Evolutionary conservation across 2,329 filamentous ascomycete genomes (phyloP), one percentile per base, ranked within the genome.

Genomic region (Daldinia sp.): DNA sequence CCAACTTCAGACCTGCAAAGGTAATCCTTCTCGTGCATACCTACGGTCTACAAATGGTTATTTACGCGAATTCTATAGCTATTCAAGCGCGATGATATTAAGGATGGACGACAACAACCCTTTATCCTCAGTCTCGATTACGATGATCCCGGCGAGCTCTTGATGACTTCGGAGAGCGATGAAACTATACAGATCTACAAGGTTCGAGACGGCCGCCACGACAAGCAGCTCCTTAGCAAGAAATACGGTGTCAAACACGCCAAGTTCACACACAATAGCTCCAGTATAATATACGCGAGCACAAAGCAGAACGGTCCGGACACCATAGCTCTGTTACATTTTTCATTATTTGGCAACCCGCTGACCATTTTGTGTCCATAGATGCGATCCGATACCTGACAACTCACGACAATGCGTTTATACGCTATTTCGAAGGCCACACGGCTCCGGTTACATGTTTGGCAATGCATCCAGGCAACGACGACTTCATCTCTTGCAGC

Each of bases 231-330:
- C 53, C 90, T 97, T 58, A 97, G 93, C 82, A 97, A 98, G 78
- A 99, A 99, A 79, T 99, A 99, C 76, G 96, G 96, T 67, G 94
- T 93, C 18, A 96, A 97, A 78, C 87, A 98, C 63, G 96, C 96
- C 41, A 92, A 93, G 74, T 99, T 98, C 80, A 97, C 95, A 0
- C 96, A 98, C 78, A 92, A 95, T 68, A 90, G 90, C 72, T 93
- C 93, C 23, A 94, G 93, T 78, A 93, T 99, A 77, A 90, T 99
- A 67, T 98, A 98, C 77, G 94, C 96, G 58, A 97, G 93, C 78
- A 99, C 96, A 12, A 98, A 97, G 78, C 90, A 97, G 74, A 97
- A 99, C 77, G 88, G 92, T 93, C 83, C 68, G 83, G 15, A 37
- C 20, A 20, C 48, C 15, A 30, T 26, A 9, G 9, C 20, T 33